Evolutionary conservation across 2,329 filamentous ascomycete genomes (phyloP).

Genomic region (Verticillium tricorpus): DNA sequence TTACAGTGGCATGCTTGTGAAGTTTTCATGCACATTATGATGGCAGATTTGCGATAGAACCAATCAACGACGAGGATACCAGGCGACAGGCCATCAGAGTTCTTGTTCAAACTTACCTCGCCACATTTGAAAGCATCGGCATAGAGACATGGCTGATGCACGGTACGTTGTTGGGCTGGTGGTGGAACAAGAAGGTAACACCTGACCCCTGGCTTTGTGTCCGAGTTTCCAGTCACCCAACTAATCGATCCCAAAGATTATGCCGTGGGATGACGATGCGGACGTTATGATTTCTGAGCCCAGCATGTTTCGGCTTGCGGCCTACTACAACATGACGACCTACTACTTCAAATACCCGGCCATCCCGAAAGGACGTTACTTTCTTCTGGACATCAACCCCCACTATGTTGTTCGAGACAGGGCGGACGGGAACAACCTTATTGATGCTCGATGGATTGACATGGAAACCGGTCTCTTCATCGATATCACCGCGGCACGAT

Average conservation of each 20-base stretch:
- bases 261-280: conserved; percentile 75
- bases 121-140: conserved; percentile 59
- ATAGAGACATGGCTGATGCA: conserved; percentile 82
- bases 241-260: conserved; percentile 40
- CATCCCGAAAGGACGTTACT: conserved; percentile 34
- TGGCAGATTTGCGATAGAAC: conserved; percentile 30
- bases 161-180: conserved; percentile 81
- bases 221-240: background rate
- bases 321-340: conserved; percentile 59
- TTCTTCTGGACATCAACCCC: conserved; percentile 46
- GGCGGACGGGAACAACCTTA: conserved; percentile 34
- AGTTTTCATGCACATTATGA: conserved; percentile 31
- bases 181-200: conserved; percentile 63
- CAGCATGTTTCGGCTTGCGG: conserved; percentile 62
- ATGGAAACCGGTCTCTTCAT: conserved; percentile 42
- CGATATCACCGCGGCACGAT: conserved; percentile 46
- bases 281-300: conserved; percentile 68
- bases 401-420: conserved; percentile 31
- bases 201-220: background rate
- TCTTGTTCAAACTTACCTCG: conserved; percentile 68
- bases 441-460: conserved; percentile 47
- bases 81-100: conserved; percentile 58
- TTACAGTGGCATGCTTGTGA: background rate
- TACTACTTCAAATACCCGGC: conserved; percentile 37
- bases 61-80: conserved; percentile 44